Conservation (phyloP, 441 rosid genomes). For the Pelargonium citronellum region DNA sequence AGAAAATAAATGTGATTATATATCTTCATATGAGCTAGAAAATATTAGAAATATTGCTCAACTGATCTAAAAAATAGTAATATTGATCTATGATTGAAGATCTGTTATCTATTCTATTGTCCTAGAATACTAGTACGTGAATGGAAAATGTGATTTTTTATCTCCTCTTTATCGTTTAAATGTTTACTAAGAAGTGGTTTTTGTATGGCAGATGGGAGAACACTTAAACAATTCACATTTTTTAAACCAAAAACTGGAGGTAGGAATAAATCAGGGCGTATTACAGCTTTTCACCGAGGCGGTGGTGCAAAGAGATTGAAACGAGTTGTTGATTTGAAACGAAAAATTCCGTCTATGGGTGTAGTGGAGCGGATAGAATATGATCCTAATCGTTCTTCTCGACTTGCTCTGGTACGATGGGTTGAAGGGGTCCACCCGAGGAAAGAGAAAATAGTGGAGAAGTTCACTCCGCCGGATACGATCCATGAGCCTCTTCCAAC, state of each 20-base stretch:
- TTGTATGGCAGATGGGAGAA: background rate
- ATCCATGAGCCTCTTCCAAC: background rate
- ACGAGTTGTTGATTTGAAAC: slow-evolving; percentile 26
- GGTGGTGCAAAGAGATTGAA: slow-evolving; percentile 34
- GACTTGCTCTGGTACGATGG: slow-evolving; percentile 6
- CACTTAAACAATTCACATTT: slow-evolving; percentile 21
- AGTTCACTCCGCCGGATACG: background rate
- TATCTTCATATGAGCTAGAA: no score
- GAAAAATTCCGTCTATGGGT: slow-evolving; percentile 28
- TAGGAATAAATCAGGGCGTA: slow-evolving; percentile 32
- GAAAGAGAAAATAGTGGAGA: background rate
- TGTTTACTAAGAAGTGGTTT: background rate
- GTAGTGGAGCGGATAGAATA: slow-evolving; percentile 37
- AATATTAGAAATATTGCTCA: no score
- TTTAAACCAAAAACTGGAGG: slow-evolving; percentile 22
- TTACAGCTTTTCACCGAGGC: slow-evolving; percentile 28
- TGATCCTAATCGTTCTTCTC: slow-evolving; percentile 13
- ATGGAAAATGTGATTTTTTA: no score
- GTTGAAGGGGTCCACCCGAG: slow-evolving; percentile 1
- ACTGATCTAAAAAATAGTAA: no score
- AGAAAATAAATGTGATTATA: background rate
- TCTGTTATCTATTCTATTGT: no score
- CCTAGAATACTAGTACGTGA: no score
- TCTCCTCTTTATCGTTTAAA: background rate
- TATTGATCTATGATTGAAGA: no score